Evolutionary conservation across 2,329 filamentous ascomycete genomes (phyloP).

Genomic region (Aureobasidium pullulans): DNA sequence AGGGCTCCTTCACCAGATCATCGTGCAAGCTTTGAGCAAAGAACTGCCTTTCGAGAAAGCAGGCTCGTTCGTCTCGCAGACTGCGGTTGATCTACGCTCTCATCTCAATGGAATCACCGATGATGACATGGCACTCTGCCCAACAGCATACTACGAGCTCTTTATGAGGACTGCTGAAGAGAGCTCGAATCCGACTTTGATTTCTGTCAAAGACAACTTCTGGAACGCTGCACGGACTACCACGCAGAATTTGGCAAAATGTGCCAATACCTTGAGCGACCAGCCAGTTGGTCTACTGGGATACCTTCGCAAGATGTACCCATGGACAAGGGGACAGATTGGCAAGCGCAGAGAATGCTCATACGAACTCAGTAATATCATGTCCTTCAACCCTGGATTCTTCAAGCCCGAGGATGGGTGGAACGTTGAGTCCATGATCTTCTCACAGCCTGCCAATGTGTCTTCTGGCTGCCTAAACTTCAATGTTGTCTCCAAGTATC

Average conservation of each 20-base stretch:
- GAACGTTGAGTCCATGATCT: conserved; percentile 31
- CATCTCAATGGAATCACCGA: conserved; percentile 24
- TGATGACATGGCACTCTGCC: conserved; percentile 29
- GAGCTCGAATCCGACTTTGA: no score
- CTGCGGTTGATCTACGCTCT: conserved; percentile 36
- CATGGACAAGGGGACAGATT: conserved; percentile 35
- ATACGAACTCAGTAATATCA: conserved; percentile 42
- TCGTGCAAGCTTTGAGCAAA: conserved; percentile 29
- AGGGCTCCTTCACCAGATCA: conserved; percentile 33
- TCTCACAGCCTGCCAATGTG: conserved; percentile 38
- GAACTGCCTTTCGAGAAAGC: conserved; percentile 14
- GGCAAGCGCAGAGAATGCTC: conserved; percentile 33
- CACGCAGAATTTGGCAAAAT: conserved; percentile 28
- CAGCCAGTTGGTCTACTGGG: conserved; percentile 38
- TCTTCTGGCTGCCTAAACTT: conserved; percentile 33
- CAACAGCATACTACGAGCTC: conserved; percentile 25
- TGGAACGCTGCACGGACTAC: conserved; percentile 31
- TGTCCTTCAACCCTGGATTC: conserved; percentile 27
- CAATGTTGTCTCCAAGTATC: conserved; percentile 35
- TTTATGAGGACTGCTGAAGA: conserved; percentile 17
- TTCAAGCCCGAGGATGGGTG: conserved; percentile 4
- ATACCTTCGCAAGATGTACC: conserved; percentile 34
- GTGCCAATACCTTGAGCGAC: conserved; percentile 28
- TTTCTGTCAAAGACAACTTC: neutral
- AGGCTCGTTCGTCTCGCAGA: conserved; percentile 32